A percentile compares a stretch with the other conserved stretches of the same genome.
Evolutionary conservation across 176 grass and related monocot species (phyloP).

Genomic region (Aegilops tauschii): DNA sequence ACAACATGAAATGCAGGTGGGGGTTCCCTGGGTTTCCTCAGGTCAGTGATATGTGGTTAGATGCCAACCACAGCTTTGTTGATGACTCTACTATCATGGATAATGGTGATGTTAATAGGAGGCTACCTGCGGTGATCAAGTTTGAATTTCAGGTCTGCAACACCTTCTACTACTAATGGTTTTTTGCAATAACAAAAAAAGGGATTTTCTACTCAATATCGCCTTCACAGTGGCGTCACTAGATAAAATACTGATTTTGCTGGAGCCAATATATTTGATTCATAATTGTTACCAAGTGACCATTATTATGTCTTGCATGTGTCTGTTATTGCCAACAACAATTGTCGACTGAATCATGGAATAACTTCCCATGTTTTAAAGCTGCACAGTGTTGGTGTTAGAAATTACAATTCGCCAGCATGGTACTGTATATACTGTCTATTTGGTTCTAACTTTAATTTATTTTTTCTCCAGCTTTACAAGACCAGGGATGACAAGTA

Average conservation of each 20-base stretch:
- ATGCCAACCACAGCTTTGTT: slow-evolving; percentile 51
- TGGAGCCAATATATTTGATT: background rate
- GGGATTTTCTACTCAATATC: background rate
- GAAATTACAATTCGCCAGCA: too few relatives aligned
- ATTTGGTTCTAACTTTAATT: background rate
- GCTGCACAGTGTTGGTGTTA: background rate
- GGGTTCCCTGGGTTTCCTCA: slow-evolving; percentile 39
- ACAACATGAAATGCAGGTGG: slow-evolving; percentile 94
- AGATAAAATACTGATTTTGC: background rate
- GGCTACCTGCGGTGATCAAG: slow-evolving; percentile 56
- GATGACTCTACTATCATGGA: slow-evolving; percentile 57
- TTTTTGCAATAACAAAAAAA: background rate
- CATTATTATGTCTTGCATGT: background rate
- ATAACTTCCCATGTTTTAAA: background rate
- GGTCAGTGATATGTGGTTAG: slow-evolving; percentile 37
- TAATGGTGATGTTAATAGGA: slow-evolving; percentile 46
- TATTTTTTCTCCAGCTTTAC: too few relatives aligned
- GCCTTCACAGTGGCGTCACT: background rate
- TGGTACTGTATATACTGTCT: too few relatives aligned
- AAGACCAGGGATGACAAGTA: too few relatives aligned
- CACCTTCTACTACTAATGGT: background rate
- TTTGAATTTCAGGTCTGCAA: slow-evolving; percentile 87
- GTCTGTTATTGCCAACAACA: background rate
- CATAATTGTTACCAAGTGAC: background rate
- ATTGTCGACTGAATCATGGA: background rate